Conservation (phyloP, 306 rosid genomes). For the Casuarina cunninghamiana region DNA sequence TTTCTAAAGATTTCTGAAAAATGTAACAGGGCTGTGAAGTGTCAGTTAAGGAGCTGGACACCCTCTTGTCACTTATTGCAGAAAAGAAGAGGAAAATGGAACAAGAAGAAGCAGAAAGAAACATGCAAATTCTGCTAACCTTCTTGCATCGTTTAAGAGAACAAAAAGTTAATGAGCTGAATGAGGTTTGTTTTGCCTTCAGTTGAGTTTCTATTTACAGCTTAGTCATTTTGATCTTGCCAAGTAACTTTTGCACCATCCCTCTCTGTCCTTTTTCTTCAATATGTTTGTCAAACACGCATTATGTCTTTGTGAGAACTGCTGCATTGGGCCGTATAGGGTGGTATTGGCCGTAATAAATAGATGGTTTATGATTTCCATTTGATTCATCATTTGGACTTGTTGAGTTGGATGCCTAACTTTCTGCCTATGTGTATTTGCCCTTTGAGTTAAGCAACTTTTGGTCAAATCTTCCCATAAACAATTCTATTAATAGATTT, state of each 20-base stretch:
- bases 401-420: background rate
- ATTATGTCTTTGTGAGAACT: background rate
- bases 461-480: constrained; percentile 1
- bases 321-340: background rate
- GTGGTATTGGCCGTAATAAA: background rate
- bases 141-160: constrained; percentile 85
- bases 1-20: constrained; percentile 14
- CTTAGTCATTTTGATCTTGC: background rate
- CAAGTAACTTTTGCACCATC: background rate
- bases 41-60: constrained; percentile 82
- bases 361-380: background rate
- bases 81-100: constrained; percentile 98
- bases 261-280: background rate
- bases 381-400: background rate
- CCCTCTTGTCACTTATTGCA: constrained; percentile 67
- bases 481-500: constrained; percentile 9
- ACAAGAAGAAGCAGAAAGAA: constrained; percentile 97
- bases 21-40: constrained; percentile 80
- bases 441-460: constrained; percentile 16
- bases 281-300: background rate
- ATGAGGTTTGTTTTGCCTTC: constrained; percentile 57
- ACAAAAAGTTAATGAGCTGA: constrained; percentile 82
- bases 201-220: constrained; percentile 6
- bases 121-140: constrained; percentile 87
- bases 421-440: constrained; percentile 13